phyloP scores from a whole-genome alignment of 768 basidiomycete species.

The Suillus bovinus region DNA sequence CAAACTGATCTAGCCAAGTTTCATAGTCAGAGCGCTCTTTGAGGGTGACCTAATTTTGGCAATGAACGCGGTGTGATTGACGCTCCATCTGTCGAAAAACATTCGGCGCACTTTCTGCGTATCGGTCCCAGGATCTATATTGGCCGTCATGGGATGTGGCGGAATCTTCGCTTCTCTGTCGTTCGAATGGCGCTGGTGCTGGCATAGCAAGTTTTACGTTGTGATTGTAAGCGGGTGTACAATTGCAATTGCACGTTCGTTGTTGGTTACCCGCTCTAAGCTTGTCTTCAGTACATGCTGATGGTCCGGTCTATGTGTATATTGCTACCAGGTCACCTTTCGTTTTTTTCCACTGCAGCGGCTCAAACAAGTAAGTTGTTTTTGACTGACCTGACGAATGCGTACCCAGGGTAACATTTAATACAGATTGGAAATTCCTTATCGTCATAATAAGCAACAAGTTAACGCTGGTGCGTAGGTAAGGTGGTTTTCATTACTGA shows the following conservation, averaged over 20 bases:
- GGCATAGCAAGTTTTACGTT: not conserved
- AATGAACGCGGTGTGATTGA: no score
- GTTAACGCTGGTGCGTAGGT: not conserved
- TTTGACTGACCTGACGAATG: not conserved
- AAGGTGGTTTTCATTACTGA: not conserved
- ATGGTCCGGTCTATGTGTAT: not conserved
- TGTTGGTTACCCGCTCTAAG: not conserved
- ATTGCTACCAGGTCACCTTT: not conserved
- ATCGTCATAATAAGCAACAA: not conserved
- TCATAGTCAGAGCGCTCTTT: no score
- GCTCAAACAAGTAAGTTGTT: not conserved
- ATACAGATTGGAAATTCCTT: not conserved
- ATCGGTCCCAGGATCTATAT: no score
- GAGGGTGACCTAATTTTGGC: no score
- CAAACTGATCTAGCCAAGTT: no score
- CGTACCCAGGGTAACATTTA: not conserved
- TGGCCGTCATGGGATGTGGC: no score
- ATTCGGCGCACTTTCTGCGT: no score
- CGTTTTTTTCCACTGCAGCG: not conserved
- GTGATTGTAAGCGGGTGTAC: not conserved
- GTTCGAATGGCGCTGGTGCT: no score
- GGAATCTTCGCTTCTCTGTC: no score
- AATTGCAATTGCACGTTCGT: not conserved
- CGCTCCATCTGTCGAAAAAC: no score
- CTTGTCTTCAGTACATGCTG: not conserved